phyloP scores from a whole-genome alignment of 805 yeast species.

The Suhomyces vadensis region DNA sequence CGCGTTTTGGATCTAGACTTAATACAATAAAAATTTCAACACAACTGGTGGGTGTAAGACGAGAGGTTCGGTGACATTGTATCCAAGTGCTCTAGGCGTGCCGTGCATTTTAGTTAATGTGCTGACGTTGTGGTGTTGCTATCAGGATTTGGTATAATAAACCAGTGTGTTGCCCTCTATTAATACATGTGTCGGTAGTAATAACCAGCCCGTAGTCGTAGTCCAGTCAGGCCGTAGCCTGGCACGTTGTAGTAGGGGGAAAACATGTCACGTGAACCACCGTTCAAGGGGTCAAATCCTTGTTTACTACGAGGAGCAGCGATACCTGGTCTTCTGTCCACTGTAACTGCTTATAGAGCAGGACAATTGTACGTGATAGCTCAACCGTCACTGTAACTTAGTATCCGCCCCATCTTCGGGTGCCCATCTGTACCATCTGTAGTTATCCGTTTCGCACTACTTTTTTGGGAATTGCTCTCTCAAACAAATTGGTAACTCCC shows the following conservation, averaged over 20 bases:
- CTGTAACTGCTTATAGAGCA: too few species aligned
- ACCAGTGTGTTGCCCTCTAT: constrained; percentile 9
- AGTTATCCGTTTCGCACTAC: too few species aligned
- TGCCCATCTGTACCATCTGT: too few species aligned
- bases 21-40: background rate
- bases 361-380: too few species aligned
- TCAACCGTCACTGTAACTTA: too few species aligned
- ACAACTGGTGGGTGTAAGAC: constrained; percentile 5
- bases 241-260: too few species aligned
- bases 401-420: too few species aligned
- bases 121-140: constrained; percentile 63
- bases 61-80: constrained; percentile 19
- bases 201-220: background rate
- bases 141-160: constrained; percentile 50
- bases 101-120: constrained; percentile 48
- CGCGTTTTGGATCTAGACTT: constrained; percentile 11
- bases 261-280: too few species aligned
- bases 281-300: too few species aligned
- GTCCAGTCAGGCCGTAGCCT: background rate
- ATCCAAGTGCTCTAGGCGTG: constrained; percentile 61
- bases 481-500: background rate
- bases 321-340: too few species aligned
- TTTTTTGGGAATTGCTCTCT: background rate
- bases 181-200: constrained; percentile 15
- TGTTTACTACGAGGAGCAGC: too few species aligned